phyloP scores from a whole-genome alignment of 2,329 filamentous ascomycete species.

The Grosmannia clavigera region DNA sequence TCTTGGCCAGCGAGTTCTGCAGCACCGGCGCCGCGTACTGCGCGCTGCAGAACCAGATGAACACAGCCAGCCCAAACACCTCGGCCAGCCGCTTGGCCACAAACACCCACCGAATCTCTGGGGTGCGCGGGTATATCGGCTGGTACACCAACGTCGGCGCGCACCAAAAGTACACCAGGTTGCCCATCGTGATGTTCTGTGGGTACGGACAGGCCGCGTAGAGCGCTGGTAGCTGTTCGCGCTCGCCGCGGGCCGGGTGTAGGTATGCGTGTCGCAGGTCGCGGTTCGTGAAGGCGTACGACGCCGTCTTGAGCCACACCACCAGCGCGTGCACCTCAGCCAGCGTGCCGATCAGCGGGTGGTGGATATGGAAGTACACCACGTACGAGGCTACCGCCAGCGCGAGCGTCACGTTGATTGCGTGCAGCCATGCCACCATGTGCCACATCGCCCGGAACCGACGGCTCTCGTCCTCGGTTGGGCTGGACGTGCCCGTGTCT shows the following conservation, averaged over 20 bases:
- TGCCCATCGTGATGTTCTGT: slow-evolving; percentile 74
- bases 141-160: slow-evolving; percentile 94
- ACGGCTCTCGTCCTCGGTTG: slow-evolving; percentile 48
- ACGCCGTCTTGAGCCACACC: slow-evolving; percentile 91
- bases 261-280: slow-evolving; percentile 86
- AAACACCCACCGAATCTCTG: slow-evolving; percentile 74
- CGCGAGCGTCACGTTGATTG: slow-evolving; percentile 70
- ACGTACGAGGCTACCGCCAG: slow-evolving; percentile 69
- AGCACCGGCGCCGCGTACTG: slow-evolving; percentile 90
- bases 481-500: slow-evolving; percentile 29
- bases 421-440: slow-evolving; percentile 67
- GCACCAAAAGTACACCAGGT: slow-evolving; percentile 95
- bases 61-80: slow-evolving; percentile 63
- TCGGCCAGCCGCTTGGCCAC: slow-evolving; percentile 74
- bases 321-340: slow-evolving; percentile 87
- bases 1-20: slow-evolving; percentile 79
- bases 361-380: slow-evolving; percentile 84
- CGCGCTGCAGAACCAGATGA: slow-evolving; percentile 90
- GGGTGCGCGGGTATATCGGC: slow-evolving; percentile 82
- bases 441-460: slow-evolving; percentile 68
- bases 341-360: slow-evolving; percentile 84
- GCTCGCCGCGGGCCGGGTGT: slow-evolving; percentile 55
- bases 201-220: slow-evolving; percentile 82
- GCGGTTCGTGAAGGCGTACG: slow-evolving; percentile 92
- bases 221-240: slow-evolving; percentile 62